phyloP scores from a whole-genome alignment of 2,329 filamentous ascomycete species.

The Neocatenulostroma microsporum region DNA sequence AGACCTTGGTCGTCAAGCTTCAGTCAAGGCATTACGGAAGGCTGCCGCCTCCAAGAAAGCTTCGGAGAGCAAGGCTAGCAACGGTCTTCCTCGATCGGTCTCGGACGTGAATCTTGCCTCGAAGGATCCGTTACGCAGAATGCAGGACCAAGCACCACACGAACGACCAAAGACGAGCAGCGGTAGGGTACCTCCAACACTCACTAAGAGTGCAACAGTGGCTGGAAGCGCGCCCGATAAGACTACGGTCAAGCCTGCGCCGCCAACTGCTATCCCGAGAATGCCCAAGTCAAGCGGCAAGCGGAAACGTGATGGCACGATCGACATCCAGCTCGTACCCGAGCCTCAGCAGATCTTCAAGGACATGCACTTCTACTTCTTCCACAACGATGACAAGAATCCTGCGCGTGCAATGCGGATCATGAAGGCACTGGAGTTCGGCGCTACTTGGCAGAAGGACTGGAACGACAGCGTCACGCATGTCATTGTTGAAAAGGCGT shows the following conservation, averaged over 20 bases:
- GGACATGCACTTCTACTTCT: conserved; percentile 48
- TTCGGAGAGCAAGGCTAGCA: not conserved
- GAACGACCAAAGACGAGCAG: conserved; percentile 1
- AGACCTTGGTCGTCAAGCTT: conserved; percentile 14
- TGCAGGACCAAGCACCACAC: not conserved
- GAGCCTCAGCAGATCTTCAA: conserved; percentile 25
- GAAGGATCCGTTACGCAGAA: not conserved
- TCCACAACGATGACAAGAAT: conserved; percentile 70
- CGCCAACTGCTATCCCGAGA: conserved; percentile 8
- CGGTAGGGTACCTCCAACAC: not conserved
- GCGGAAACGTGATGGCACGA: conserved; percentile 22
- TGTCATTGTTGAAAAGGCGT: conserved; percentile 64
- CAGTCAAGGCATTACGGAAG: conserved; percentile 5
- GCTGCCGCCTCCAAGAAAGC: not conserved
- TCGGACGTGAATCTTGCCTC: conserved; percentile 17
- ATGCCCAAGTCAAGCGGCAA: conserved; percentile 15
- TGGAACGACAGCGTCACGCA: conserved; percentile 59
- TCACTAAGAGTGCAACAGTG: conserved; percentile 8
- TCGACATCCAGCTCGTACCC: conserved; percentile 14
- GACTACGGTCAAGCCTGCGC: conserved; percentile 5
- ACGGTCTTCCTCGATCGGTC: conserved; percentile 16
- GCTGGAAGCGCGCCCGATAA: conserved; percentile 6
- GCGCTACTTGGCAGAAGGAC: conserved; percentile 60
- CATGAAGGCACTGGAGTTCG: conserved; percentile 63
- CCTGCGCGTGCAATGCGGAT: conserved; percentile 63